phyloP scores from a whole-genome alignment of 192 early-diverging fungal genomes.

The Rhizophagus sp. region DNA sequence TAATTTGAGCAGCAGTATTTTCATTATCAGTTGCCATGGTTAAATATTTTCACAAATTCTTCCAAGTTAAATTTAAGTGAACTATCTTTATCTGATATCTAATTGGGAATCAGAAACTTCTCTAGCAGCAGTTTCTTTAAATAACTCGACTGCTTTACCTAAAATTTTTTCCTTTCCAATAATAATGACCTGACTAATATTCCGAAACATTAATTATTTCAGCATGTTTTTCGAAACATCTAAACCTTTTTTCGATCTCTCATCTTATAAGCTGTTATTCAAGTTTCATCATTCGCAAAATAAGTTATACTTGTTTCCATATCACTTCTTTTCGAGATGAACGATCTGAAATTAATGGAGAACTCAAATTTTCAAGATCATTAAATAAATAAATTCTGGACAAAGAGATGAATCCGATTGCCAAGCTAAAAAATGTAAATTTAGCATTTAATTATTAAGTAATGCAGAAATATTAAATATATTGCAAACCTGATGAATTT shows the following conservation, averaged over 20 bases:
- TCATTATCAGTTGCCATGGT: slow-evolving; percentile 4
- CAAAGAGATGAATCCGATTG: too few species aligned
- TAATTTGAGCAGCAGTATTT: background rate
- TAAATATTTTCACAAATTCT: background rate
- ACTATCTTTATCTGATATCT: background rate
- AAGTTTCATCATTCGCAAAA: background rate
- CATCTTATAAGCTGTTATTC: background rate
- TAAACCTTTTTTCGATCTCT: background rate
- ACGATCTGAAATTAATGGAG: too few species aligned
- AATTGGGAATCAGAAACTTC: background rate
- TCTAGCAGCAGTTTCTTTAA: background rate
- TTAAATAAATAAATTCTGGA: too few species aligned
- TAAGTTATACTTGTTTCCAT: background rate
- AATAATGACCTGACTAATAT: background rate
- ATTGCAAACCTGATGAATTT: too few species aligned
- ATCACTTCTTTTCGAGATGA: background rate
- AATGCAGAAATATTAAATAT: too few species aligned
- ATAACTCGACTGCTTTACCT: background rate
- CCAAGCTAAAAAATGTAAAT: too few species aligned
- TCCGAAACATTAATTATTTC: background rate
- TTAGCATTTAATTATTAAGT: too few species aligned
- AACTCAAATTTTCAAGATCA: too few species aligned
- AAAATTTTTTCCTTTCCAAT: background rate
- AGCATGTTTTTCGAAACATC: background rate
- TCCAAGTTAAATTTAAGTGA: too few species aligned